Evolutionary conservation across 306 rosid species (phyloP).

Genomic region (Fragaria vesca): DNA sequence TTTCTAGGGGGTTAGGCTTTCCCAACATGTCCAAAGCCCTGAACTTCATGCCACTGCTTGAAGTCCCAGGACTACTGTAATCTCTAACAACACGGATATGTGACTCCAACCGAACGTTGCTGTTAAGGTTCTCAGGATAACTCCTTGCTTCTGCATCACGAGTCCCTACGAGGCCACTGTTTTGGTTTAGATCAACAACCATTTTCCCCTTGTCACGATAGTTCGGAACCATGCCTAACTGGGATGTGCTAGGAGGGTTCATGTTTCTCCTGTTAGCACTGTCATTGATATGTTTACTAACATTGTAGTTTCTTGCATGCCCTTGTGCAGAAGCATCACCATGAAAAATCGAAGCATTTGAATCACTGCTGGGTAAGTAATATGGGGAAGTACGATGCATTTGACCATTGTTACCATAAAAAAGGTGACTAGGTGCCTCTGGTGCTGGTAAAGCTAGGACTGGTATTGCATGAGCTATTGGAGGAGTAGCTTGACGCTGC

Average conservation of each 20-base stretch:
- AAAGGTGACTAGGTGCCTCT: background rate
- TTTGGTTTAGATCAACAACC: slow-evolving; percentile 9
- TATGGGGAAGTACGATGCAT: background rate
- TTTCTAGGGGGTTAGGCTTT: background rate
- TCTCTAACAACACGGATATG: slow-evolving; percentile 23
- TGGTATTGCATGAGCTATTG: slow-evolving; percentile 8
- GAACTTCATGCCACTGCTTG: slow-evolving; percentile 12
- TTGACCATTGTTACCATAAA: background rate
- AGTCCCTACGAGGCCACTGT: background rate
- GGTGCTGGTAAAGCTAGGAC: slow-evolving; percentile 4
- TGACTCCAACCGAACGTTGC: slow-evolving; percentile 17
- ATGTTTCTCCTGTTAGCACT: slow-evolving; percentile 14
- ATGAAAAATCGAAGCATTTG: background rate
- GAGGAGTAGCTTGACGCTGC: slow-evolving; percentile 1
- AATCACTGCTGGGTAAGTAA: background rate
- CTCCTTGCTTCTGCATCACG: background rate
- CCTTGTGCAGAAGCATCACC: slow-evolving; percentile 17
- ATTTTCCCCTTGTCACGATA: slow-evolving; percentile 7
- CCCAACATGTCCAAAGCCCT: slow-evolving; percentile 27
- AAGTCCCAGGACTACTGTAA: slow-evolving; percentile 2
- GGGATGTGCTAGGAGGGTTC: background rate
- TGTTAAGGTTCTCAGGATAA: background rate
- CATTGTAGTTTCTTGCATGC: background rate
- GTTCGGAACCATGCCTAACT: background rate
- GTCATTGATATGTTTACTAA: background rate